Evolutionary conservation across 257 asterid species (phyloP).

Genomic region (Coffea canephora): DNA sequence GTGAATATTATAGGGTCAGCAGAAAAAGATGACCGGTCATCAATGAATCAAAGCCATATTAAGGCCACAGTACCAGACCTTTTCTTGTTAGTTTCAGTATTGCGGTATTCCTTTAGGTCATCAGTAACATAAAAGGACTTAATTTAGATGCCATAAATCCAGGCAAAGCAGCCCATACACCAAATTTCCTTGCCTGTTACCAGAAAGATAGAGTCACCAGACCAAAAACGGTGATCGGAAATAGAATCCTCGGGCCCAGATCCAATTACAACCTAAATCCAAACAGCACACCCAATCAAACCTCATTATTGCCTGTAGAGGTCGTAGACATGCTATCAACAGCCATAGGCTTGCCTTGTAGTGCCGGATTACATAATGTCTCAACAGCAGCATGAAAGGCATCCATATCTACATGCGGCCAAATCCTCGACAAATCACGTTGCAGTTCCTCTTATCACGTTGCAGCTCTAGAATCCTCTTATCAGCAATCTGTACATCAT

Average conservation of each 20-base stretch:
- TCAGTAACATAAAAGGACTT: slow-evolving; percentile 80
- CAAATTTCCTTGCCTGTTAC: slow-evolving; percentile 83
- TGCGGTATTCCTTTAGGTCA: slow-evolving; percentile 79
- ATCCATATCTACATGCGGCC: slow-evolving; percentile 99
- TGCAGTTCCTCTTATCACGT: too few species aligned
- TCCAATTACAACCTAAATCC: not conserved
- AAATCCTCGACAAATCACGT: slow-evolving; percentile 79
- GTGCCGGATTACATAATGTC: slow-evolving; percentile 66
- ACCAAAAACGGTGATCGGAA: not conserved
- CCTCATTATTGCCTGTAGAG: slow-evolving; percentile 98
- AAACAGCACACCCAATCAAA: slow-evolving; percentile 24
- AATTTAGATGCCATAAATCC: slow-evolving; percentile 92
- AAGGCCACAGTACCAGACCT: slow-evolving; percentile 42
- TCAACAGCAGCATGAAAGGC: slow-evolving; percentile 97
- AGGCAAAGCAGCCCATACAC: slow-evolving; percentile 99
- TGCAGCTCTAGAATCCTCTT: slow-evolving; percentile 63
- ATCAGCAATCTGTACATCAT: slow-evolving; percentile 68
- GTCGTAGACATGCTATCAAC: slow-evolving; percentile 96
- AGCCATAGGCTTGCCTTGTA: slow-evolving; percentile 89
- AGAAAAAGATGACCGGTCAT: slow-evolving; percentile 3
- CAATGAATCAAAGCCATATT: not conserved
- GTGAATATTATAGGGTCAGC: slow-evolving; percentile 11
- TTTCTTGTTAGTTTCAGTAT: slow-evolving; percentile 75
- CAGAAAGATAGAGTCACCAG: slow-evolving; percentile 17
- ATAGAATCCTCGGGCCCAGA: not conserved